Evolutionary conservation across 345 rosid species (phyloP), one percentile per base, ranked within the genome.

Genomic region (Anastatica hierochuntica): DNA sequence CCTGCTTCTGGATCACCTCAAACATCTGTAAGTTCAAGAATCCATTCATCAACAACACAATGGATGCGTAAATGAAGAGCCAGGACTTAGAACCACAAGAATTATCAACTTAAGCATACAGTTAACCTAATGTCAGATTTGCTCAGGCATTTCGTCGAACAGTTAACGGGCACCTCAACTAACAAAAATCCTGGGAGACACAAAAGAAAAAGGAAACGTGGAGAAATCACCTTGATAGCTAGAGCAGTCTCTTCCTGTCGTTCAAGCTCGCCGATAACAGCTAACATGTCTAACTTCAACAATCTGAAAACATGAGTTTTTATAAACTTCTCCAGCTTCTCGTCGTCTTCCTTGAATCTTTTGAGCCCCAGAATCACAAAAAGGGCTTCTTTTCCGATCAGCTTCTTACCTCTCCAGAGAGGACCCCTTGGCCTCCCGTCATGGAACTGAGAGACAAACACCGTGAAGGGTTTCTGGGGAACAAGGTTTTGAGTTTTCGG

Each of bases 361-460:
- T 84, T 87, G 56, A 90, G 64, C 30, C 94, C 95, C 60, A 66
- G 62, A 51, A 80, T 73, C 23, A 76, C 95, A 45, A 84, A 87
- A 33, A 87, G 76, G 1, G 95, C 86, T 47, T 84, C 98, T 77
- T 84, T 90, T 1, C 98, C 87, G 18, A 86, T 84, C 30, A 84
- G 69, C 49, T 90, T 90, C 80, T 84, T 90, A 27, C 98, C 92
- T 67, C 85, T 82, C 98, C 96, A 87, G 3, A 84, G 92, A 51
- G 95, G 81, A 11, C 96, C 96, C 35, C 96, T 87, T 6, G 96
- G 96, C 67, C 96, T 82, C 41, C 98, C 96, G 37, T 90, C 98
- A 30, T 81, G 98, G 71, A 72, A 82, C 53, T 59, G 82, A 11
- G 71, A 46, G 67, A 69, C 55, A 35, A 59, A 63, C 57, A 75